Evolutionary conservation across 1,284 basidiomycete genomes (phyloP), one percentile per base, ranked within the genome.

Genomic region (Albatrellus sp.): DNA sequence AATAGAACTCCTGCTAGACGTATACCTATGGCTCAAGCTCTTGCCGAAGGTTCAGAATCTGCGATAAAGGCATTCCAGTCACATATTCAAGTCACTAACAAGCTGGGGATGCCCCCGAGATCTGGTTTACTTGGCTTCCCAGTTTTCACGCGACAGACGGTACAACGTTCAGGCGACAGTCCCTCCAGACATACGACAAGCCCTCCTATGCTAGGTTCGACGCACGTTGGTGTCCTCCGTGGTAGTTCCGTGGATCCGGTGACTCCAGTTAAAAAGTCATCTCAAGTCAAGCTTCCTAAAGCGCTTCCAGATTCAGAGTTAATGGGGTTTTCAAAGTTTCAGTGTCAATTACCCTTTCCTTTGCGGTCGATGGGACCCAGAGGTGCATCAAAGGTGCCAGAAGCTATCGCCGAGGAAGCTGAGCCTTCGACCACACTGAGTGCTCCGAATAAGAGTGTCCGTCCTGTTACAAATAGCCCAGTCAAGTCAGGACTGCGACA

Each of bases 1-100:
- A 59, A 52, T 54, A 64, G 73, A 31, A 76, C 69, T 45, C 81
- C 80, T 30, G 77, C 80, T 9, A 70, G 72, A 49, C 71, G 79
- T 36, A 61, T 80, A 14, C 63, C 66, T 2, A 51, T 71, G 38
- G 45, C 54, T 8, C 64, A 66, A 29, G 55, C 53, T 12, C 36
- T 52, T 40, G 30, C 46, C 37, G 11, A 43, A 45, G 33, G 48
- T 46, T 32, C 53, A 46, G 31, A 30, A 29, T 50, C 56, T n/a
- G 57, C 62, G 13, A 51, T 53, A 29, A 52, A 56, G 31, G 47
- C 16, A 5, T 16, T n/a, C n/a, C 38, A 30, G 19, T 20, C 38
- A 10, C 28, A 40, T 13, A 33, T 29, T 33, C 38, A 33, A 30
- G 40, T 16, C 16, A 28, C 20, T 13, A 17, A 30, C 19, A 45